Conservation (phyloP, 2,329 filamentous ascomycete species). For the Dothiorella sarmentorum region DNA sequence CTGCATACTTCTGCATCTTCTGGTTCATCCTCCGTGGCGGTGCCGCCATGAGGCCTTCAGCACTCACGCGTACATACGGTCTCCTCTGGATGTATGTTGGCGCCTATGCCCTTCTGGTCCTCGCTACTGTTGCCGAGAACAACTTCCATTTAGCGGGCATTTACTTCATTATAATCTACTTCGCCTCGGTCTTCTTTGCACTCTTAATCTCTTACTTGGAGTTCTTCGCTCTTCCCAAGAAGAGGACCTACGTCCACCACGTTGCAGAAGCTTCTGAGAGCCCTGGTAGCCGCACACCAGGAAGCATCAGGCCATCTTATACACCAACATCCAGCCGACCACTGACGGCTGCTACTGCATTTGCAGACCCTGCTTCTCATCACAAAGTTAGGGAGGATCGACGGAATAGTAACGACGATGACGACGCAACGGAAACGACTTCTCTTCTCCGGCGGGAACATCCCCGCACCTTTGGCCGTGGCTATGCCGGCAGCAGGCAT, state of each 20-base stretch:
- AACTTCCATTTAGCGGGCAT: constrained; percentile 68
- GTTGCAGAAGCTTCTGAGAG: constrained; percentile 33
- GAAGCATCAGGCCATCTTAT: constrained; percentile 23
- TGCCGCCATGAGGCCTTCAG: constrained; percentile 76
- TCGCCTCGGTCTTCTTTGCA: constrained; percentile 70
- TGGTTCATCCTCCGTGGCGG: constrained; percentile 82
- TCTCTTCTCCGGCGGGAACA: constrained; percentile 52
- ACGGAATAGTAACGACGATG: constrained; percentile 25
- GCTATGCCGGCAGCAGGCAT: constrained; percentile 40
- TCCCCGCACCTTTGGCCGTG: constrained; percentile 49
- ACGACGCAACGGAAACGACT: constrained; percentile 53
- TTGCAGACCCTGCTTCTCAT: constrained; percentile 26
- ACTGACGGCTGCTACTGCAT: constrained; percentile 31
- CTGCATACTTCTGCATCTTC: constrained; percentile 72
- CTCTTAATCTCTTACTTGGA: constrained; percentile 75
- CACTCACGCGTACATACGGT: constrained; percentile 76
- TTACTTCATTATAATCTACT: constrained; percentile 79
- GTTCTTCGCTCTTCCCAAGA: constrained; percentile 68
- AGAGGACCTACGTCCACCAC: constrained; percentile 63
- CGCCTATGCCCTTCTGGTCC: constrained; percentile 69
- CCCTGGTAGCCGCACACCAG: constrained; percentile 19
- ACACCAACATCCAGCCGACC: constrained; percentile 34
- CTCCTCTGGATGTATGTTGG: constrained; percentile 80
- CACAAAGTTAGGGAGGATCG: constrained; percentile 13
- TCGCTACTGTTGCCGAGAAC: constrained; percentile 71